Base-by-base conservation (phyloP, 2,329 filamentous ascomycete genomes). In the Aspergillus sp. region DNA sequence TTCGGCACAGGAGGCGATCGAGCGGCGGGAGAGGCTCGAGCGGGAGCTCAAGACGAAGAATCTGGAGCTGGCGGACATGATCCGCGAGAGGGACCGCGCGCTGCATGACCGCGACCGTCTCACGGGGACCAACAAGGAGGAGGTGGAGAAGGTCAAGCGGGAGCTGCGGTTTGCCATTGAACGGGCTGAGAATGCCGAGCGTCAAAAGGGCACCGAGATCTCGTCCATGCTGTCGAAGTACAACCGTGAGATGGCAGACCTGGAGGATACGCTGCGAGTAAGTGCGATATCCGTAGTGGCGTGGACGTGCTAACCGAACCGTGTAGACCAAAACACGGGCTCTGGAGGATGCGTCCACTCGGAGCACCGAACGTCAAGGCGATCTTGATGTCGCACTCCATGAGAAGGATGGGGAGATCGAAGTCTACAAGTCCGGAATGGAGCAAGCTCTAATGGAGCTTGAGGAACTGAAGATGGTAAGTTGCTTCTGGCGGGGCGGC, bases 1-100 rank as follows among this genome's bases (percentile, higher is more conserved):
- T 11, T 96, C 88, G 4, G 91, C 91, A 0, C 89, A 96, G 56
- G 91, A 98, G 64, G 91, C 91, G 1, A 94, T 96, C 42, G 91
- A 96, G 36, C 80, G 76, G 48, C 80, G 89, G 6, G 91, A 98
- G 66, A 94, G 93, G 68, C 72, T 98, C 32, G 86, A 96, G 66
- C 82, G 89, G 20, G 91, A 98, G 64, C 82, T 98, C 58, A 98
- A 98, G 74, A 95, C 89, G 17, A 98, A 98, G 75, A 98, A 98
- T 55, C 69, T 98, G n/a, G 91, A 98, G 60, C 66, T 98, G 40
- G 91, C 91, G 19, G 86, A 96, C 58, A 96, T 98, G 91, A 98
- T 98, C 44, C 78, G 91, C 26, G 91, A 98, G 66, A 75, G 91
- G 47, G 91, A 98, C 54, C 78, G 91, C 43, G 91, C 91, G 17